These are phyloP conservation scores for Leptographium procerum DNA, from an alignment of 2,329 filamentous ascomycete genomes.

Conservation along the genomic window DNA sequence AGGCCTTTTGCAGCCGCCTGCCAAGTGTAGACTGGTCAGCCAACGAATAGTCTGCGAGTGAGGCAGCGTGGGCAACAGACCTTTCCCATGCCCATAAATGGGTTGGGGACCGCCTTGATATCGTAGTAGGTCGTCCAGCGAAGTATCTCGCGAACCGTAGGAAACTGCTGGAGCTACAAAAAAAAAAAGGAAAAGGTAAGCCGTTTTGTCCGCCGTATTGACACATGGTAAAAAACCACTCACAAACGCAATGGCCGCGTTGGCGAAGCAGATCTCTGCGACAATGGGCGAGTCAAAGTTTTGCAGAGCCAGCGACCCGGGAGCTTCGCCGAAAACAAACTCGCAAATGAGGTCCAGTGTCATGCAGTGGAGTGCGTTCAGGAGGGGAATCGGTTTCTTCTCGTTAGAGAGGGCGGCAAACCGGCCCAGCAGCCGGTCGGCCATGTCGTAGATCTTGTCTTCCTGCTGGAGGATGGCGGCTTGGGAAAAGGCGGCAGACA, in stretches of 20 bases:
- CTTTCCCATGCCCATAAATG: neutral
- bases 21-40: neutral
- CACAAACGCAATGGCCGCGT: neutral
- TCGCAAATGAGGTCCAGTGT: neutral
- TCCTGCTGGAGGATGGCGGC: neutral
- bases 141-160: neutral
- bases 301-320: neutral
- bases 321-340: neutral
- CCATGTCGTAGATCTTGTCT: neutral
- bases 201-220: neutral
- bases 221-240: neutral
- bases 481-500: neutral
- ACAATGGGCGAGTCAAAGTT: neutral
- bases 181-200: too few relatives aligned
- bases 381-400: neutral
- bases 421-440: neutral
- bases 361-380: neutral
- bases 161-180: neutral
- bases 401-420: neutral
- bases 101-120: neutral
- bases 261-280: neutral
- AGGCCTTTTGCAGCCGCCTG: neutral
- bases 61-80: neutral
- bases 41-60: neutral
- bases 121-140: neutral